These are phyloP conservation scores for Diaporthe humulicola DNA, from an alignment of 2,329 filamentous ascomycete species.

Conservation along the genomic window DNA sequence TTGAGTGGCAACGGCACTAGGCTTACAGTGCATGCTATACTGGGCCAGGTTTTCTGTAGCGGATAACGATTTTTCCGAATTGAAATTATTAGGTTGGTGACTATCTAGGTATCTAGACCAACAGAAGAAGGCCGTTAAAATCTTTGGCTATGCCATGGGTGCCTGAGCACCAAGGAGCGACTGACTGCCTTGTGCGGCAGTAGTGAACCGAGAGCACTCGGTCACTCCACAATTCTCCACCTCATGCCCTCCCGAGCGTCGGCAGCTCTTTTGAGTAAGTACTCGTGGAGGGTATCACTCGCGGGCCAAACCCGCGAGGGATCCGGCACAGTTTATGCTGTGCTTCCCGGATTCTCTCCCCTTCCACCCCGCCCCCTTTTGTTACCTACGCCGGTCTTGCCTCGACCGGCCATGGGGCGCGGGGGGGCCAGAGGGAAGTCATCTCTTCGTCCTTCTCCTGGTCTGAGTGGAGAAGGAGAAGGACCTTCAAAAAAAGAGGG, in stretches of 20 bases:
- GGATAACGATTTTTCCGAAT: background rate
- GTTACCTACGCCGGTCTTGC: background rate
- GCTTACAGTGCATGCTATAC: background rate
- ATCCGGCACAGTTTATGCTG: background rate
- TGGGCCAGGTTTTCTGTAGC: background rate
- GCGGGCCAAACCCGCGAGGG: background rate
- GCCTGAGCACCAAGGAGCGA: conserved; percentile 1
- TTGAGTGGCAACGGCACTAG: background rate
- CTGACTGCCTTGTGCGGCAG: background rate
- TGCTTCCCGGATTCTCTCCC: background rate
- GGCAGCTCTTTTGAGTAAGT: background rate
- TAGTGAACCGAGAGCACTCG: background rate
- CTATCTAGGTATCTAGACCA: conserved; percentile 19
- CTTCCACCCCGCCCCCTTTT: background rate
- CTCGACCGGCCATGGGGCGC: background rate
- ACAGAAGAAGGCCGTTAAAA: background rate
- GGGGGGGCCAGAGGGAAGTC: background rate
- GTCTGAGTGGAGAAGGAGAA: background rate
- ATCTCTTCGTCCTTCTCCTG: background rate
- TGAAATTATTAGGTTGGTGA: background rate
- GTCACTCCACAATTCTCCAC: no score
- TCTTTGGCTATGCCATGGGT: background rate
- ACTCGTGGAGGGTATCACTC: background rate
- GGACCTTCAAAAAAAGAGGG: background rate
- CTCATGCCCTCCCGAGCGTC: background rate